These are phyloP conservation scores for Crithidia brevicula DNA, from an alignment of 208 protist species.

Conservation along the genomic window DNA sequence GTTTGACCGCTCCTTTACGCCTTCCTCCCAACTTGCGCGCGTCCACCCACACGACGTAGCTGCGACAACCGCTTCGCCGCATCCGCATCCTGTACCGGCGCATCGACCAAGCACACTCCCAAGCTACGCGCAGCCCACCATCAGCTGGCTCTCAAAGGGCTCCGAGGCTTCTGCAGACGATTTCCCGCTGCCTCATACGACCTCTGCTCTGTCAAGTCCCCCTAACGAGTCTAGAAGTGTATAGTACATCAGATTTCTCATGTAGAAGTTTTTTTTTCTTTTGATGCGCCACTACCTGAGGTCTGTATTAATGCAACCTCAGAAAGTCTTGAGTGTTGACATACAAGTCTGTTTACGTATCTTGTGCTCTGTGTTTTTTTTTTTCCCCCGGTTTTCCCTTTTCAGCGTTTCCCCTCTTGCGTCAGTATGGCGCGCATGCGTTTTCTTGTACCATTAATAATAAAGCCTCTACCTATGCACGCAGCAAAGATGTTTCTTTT, in stretches of 20 bases:
- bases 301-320: too few species aligned
- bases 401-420: too few species aligned
- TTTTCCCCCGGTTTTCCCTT: too few species aligned
- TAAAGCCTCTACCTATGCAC: background rate
- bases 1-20: slow-evolving; percentile 6
- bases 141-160: slow-evolving; percentile 75
- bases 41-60: background rate
- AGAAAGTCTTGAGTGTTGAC: too few species aligned
- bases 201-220: slow-evolving; percentile 2
- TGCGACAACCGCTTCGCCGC: slow-evolving; percentile 2
- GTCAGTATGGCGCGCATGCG: too few species aligned
- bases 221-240: slow-evolving; percentile 1
- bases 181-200: slow-evolving; percentile 11
- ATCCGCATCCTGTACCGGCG: background rate
- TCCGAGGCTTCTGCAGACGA: slow-evolving; percentile 38
- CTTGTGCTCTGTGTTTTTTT: too few species aligned
- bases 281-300: too few species aligned
- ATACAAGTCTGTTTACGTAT: too few species aligned
- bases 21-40: slow-evolving; percentile 9
- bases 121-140: slow-evolving; percentile 74
- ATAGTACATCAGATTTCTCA: too few species aligned
- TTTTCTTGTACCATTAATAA: too few species aligned
- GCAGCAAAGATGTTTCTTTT: slow-evolving; percentile 1
- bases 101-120: slow-evolving; percentile 21
- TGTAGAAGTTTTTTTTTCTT: too few species aligned